These are phyloP conservation scores for Helichrysum umbraculigerum DNA, from an alignment of 129 eudicot genomes.

Conservation along the genomic window DNA sequence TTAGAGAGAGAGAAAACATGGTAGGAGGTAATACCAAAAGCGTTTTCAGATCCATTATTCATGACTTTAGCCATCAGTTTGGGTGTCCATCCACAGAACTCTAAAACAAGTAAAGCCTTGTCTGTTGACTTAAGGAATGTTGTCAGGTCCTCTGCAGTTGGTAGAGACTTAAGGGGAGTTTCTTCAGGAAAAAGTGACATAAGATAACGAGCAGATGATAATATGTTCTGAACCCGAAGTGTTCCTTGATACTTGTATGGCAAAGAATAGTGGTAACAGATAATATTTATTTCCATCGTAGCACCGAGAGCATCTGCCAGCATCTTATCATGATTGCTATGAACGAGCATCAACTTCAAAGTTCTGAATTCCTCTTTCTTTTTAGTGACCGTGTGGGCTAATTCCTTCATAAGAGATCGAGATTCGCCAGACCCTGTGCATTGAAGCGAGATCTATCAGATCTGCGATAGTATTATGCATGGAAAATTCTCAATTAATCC, in stretches of 20 bases:
- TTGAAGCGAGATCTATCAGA: conserved; percentile 33
- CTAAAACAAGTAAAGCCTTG: conserved; percentile 74
- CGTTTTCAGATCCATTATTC: conserved; percentile 41
- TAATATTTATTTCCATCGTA: conserved; percentile 59
- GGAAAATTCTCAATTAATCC: neutral
- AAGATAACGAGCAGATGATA: conserved; percentile 66
- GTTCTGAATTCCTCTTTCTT: conserved; percentile 50
- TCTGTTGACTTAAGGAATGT: conserved; percentile 72
- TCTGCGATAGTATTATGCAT: conserved; percentile 5
- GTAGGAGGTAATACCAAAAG: conserved; percentile 45
- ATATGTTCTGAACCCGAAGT: conserved; percentile 65
- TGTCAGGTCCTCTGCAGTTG: conserved; percentile 53
- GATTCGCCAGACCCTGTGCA: conserved; percentile 89
- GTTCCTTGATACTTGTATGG: conserved; percentile 75
- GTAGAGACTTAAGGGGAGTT: conserved; percentile 58
- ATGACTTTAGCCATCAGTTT: conserved; percentile 50
- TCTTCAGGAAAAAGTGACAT: conserved; percentile 64
- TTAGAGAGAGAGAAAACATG: neutral
- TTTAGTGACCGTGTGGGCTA: conserved; percentile 45
- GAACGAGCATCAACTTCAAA: conserved; percentile 69
- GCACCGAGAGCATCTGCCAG: conserved; percentile 88
- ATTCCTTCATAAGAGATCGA: conserved; percentile 74
- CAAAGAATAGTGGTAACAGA: conserved; percentile 57
- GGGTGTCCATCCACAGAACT: conserved; percentile 90
- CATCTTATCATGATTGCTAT: conserved; percentile 53